Conservation (phyloP, 306 rosid genomes). For the Corylus americana region DNA sequence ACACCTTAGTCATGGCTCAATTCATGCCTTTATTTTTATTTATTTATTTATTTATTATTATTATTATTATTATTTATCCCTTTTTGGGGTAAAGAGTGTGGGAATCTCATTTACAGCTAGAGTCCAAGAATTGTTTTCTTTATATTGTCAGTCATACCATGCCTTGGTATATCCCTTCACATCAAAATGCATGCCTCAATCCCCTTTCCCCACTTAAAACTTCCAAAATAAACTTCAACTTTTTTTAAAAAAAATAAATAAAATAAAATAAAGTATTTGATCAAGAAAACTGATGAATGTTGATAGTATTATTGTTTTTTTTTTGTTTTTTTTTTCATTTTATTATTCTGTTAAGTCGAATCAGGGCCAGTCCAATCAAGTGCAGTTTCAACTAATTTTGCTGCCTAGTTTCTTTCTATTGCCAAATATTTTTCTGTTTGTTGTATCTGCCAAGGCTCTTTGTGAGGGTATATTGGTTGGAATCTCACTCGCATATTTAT, state of each 20-base stretch:
- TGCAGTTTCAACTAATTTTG: no score
- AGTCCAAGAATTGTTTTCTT: not conserved
- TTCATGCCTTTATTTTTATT: no score
- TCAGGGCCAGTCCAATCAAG: no score
- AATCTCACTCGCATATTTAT: not conserved
- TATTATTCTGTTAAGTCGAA: no score
- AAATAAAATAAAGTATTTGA: no score
- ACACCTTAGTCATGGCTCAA: no score
- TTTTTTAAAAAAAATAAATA: not conserved
- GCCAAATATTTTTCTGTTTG: not conserved
- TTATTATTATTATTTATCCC: no score
- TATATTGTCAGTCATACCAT: not conserved
- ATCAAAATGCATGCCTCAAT: not conserved
- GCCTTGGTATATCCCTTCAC: not conserved
- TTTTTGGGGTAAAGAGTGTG: not conserved
- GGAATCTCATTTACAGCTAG: not conserved
- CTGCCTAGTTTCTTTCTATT: not conserved
- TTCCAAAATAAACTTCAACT: not conserved
- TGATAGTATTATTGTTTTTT: no score
- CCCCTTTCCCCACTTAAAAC: not conserved
- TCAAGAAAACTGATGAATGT: no score
- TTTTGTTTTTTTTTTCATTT: no score
- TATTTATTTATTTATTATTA: no score
- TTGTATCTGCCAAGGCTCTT: not conserved
- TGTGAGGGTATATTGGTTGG: not conserved